Evolutionary conservation across 495 filamentous ascomycete species (phyloP).

Genomic region (Rostrohypoxylon terebratum): DNA sequence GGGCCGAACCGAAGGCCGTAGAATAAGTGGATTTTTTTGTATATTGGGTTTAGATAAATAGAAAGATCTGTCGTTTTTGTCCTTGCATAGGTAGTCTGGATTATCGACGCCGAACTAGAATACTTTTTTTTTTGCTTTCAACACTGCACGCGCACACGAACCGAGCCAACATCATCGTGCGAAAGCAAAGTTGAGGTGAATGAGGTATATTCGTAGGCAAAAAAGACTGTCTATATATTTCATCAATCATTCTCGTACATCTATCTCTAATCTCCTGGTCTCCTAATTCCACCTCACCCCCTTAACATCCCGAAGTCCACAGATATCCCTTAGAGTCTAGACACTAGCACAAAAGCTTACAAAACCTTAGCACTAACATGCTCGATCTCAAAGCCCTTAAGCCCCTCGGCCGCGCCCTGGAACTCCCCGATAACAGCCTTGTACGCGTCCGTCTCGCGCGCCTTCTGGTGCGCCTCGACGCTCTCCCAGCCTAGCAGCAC

Average conservation of each 20-base stretch:
- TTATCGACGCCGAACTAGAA: neutral
- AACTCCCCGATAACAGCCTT: slow-evolving; percentile 15
- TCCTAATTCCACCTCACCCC: no score
- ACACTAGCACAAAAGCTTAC: neutral
- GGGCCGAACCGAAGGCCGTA: slow-evolving; percentile 13
- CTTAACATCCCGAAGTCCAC: neutral
- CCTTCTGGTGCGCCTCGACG: slow-evolving; percentile 28
- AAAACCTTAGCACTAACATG: slow-evolving; percentile 26
- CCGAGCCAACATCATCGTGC: neutral
- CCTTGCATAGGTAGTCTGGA: neutral
- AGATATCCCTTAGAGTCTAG: neutral
- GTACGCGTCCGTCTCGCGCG: slow-evolving; percentile 10
- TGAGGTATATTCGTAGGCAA: neutral
- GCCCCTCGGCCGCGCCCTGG: slow-evolving; percentile 8
- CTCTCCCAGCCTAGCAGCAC: slow-evolving; percentile 37
- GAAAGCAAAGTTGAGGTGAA: neutral
- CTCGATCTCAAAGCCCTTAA: slow-evolving; percentile 28
- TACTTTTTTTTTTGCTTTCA: neutral
- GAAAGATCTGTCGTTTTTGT: slow-evolving; percentile 7
- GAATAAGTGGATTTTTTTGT: slow-evolving; percentile 3
- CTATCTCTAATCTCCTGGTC: neutral
- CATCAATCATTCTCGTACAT: slow-evolving; percentile 20
- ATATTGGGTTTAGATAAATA: slow-evolving; percentile 10
- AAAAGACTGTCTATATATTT: slow-evolving; percentile 16
- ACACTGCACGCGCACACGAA: neutral